Evolutionary conservation across 805 yeast species (phyloP), one percentile per base, ranked within the genome.

Genomic region (Schwanniomyces yamadae): DNA sequence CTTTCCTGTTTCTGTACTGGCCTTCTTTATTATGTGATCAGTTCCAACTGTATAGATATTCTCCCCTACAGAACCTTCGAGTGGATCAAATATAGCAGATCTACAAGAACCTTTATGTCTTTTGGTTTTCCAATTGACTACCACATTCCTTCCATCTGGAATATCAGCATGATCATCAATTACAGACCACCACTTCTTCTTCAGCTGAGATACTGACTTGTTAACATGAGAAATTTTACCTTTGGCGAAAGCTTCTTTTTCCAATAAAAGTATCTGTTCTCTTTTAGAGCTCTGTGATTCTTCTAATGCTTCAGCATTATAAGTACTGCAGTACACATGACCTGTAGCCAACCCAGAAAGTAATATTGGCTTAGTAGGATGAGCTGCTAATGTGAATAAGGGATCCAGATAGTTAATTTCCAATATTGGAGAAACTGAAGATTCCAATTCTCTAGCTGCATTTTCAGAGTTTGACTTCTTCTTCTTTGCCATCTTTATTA

Each of bases 41-140:
- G 84, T 74, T 0, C 98, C 98, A 13, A 80, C 78, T 0, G 95
- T 72, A 50, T 69, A 85, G 0, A 89, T 35, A 37, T 59, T 58
- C 20, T 73, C 71, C 2, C 88, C 88, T 4, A 55, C 45, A 3
- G 61, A 55, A 13, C 43, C 38, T 28, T 55, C 64, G 1, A 73
- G 66, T 3, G 79, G 76, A 41, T 80, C 85, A 56, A 87, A 81
- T 6, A 77, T 64, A 2, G 86, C 63, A 4, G 84, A 77, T 28
- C 99, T 66, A 41, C 95, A 87, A 45, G 95, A 82, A 1, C 88
- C 90, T 57, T 88, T 89, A 55, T 91, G 98, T 54, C 98, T 75
- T 50, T 78, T 85, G 0, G 97, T 90, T 37, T 82, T 77, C 99
- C 99, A 91, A 18, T 73, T 50, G 4, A 61, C 54, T 4, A 69